Conservation (phyloP, 257 asterid genomes). For the Cordia subcordata region DNA sequence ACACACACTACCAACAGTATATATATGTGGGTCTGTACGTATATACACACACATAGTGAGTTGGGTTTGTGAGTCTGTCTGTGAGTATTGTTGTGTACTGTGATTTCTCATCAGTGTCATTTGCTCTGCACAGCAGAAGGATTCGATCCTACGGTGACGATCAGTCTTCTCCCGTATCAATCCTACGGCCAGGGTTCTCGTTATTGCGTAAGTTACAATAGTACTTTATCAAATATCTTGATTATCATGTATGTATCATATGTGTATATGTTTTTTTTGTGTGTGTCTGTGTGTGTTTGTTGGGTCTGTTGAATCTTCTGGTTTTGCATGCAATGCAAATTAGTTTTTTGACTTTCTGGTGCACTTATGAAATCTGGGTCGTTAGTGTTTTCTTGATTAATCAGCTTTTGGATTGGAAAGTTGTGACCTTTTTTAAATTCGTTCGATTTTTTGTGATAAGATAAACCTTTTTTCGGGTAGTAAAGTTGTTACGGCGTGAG, state of each 20-base stretch:
- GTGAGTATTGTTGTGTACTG: not conserved
- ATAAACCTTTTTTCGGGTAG: no score
- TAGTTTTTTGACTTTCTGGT: not conserved
- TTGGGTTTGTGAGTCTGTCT: not conserved
- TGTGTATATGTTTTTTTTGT: not conserved
- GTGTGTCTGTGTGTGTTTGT: not conserved
- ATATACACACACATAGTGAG: not conserved
- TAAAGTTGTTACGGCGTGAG: no score
- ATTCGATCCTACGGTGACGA: slow-evolving; percentile 20
- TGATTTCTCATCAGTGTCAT: not conserved
- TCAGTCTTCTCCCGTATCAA: not conserved
- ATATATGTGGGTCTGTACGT: no score
- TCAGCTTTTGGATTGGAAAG: not conserved
- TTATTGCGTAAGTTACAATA: slow-evolving; percentile 13
- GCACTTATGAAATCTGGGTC: not conserved
- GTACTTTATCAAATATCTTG: no score
- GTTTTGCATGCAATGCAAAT: slow-evolving; percentile 1
- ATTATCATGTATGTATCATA: no score
- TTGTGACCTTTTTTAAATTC: not conserved
- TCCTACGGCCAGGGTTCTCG: slow-evolving; percentile 15
- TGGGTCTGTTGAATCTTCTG: not conserved
- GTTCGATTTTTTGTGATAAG: not conserved
- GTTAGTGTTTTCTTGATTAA: not conserved
- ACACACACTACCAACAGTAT: not conserved
- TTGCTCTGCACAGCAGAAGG: slow-evolving; percentile 3